Percentiles rank a stretch among this genome's conserved stretches.
These are phyloP conservation scores for Kwoniella mangroviensis DNA, from an alignment of 768 basidiomycete genomes.

Conservation along the genomic window DNA sequence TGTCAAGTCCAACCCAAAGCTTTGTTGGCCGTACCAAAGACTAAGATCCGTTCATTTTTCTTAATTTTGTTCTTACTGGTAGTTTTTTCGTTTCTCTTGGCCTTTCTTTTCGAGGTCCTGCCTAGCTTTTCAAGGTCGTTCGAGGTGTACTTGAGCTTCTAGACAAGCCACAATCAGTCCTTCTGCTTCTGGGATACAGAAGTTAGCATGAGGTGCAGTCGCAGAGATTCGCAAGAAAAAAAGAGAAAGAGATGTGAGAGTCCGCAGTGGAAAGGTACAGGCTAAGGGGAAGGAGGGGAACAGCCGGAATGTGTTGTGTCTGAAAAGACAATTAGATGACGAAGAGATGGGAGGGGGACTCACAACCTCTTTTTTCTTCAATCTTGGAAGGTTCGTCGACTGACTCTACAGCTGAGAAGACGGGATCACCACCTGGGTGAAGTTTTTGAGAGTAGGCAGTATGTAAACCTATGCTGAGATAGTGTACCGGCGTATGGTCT, in stretches of 20 bases:
- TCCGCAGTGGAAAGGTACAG: neutral
- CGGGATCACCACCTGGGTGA: constrained; percentile 5
- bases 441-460: no score
- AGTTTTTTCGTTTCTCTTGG: neutral
- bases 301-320: neutral
- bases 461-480: neutral
- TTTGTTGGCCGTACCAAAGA: neutral
- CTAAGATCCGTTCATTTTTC: constrained; percentile 6
- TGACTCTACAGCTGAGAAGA: no score
- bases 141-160: neutral
- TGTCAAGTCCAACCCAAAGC: neutral
- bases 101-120: neutral
- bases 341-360: neutral
- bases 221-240: neutral
- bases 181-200: no score
- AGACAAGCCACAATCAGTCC: no score
- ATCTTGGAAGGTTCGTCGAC: no score
- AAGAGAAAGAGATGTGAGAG: neutral
- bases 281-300: neutral
- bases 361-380: neutral
- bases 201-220: neutral
- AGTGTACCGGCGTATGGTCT: neutral
- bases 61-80: neutral
- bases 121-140: neutral
- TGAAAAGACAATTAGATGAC: neutral